Base-by-base conservation (phyloP, 352 stramenopile species). In the Pythium utonaiense region DNA sequence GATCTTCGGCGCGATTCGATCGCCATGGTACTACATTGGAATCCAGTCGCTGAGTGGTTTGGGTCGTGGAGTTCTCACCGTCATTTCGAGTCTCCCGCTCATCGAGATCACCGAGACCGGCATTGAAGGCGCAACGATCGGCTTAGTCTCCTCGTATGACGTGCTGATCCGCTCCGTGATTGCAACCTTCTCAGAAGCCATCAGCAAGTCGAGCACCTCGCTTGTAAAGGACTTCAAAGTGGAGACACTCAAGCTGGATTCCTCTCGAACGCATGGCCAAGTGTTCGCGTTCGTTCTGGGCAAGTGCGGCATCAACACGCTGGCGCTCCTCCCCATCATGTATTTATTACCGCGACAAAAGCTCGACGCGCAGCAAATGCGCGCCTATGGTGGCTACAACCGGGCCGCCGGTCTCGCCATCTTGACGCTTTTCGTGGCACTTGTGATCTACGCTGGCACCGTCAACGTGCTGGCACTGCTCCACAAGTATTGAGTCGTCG, bases 21-120 rank as follows among this genome's bases (percentile, higher is more conserved):
- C 44, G 5, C 52, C 71, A 1, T 87, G 69, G 73, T 92, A 84
- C 50, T 72, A 69, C 6, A 27, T 89, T 38, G 47, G 69, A 1
- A 67, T 88, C 30, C 53, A 63, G 25, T 77, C 78, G 31, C 41
- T 92, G 14, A 31, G 49, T 21, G 83, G 83, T 0, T 54, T 90
- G 16, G 66, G 77, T 9, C 40, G 66, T 0, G 75, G 70, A 16
- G 51, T 75, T 19, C 60, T 77, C 19, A 53, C 80, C 25, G 49
- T 89, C 25, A 77, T 90, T 6, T 80, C 77, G 10, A 79, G 70
- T 42, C 60, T 92, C 31, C 78, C 83, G 7, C 57, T 92, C 12
- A 79, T 90, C 31, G 60, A 92, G 57, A 87, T 92, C 53, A 83
- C 83, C 3, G 80, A 89, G 63, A 86, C 73, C 10, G 85, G 83